phyloP scores from a whole-genome alignment of 306 rosid species.

The Vigna radiata region DNA sequence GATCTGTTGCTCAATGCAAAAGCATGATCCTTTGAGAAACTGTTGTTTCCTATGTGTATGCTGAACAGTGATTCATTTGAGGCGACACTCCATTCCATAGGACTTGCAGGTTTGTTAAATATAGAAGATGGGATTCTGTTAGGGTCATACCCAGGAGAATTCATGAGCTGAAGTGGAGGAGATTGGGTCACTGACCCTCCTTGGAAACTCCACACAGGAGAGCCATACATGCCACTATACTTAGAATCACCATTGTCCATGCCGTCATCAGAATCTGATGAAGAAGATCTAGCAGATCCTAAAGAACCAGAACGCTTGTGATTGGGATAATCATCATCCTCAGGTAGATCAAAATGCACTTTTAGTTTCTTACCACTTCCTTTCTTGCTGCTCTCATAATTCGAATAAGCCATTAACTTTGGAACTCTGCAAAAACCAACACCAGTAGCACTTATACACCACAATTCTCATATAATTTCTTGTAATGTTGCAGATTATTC shows the following conservation, averaged over 20 bases:
- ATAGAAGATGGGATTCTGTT: conserved; percentile 62
- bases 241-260: conserved; percentile 15
- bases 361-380: conserved; percentile 47
- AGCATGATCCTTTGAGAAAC: conserved; percentile 64
- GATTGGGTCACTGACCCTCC: conserved; percentile 46
- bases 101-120: conserved; percentile 53
- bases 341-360: conserved; percentile 54
- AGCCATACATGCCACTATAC: conserved; percentile 16
- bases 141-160: conserved; percentile 58
- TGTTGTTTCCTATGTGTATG: conserved; percentile 62
- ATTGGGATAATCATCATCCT: conserved; percentile 15
- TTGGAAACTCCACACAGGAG: conserved; percentile 54
- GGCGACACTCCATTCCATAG: conserved; percentile 69
- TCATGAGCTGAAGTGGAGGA: conserved; percentile 37
- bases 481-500: neutral
- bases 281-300: conserved; percentile 45
- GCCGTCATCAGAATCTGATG: conserved; percentile 29
- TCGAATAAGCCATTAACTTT: conserved; percentile 44
- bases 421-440: conserved; percentile 30
- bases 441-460: conserved; percentile 31
- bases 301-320: conserved; percentile 38
- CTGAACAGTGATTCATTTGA: conserved; percentile 83
- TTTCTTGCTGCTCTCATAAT: conserved; percentile 35
- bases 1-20: conserved; percentile 31
- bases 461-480: conserved; percentile 5